Conservation (phyloP, 768 basidiomycete species). For the Boletus edulis region DNA sequence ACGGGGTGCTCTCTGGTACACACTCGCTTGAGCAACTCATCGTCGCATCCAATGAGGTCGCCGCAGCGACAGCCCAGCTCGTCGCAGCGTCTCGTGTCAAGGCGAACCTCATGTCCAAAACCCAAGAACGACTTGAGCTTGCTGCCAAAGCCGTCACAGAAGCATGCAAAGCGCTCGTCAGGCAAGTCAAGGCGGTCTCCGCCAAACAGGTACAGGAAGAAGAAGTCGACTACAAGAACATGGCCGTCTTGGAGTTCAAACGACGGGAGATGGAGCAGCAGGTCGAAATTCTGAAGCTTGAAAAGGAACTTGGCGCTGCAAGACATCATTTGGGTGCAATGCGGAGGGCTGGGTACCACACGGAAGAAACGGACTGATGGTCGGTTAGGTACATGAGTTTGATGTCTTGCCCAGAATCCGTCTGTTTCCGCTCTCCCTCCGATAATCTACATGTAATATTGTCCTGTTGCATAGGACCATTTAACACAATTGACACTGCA, state of each 20-base stretch:
- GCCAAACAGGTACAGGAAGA: constrained; percentile 79
- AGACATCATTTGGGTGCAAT: constrained; percentile 79
- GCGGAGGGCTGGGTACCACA: constrained; percentile 88
- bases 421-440: constrained; percentile 9
- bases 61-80: constrained; percentile 94
- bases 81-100: constrained; percentile 99
- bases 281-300: constrained; percentile 95
- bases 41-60: constrained; percentile 99
- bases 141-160: constrained; percentile 98
- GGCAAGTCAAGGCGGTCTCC: constrained; percentile 93
- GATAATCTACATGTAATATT: constrained; percentile 28
- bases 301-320: constrained; percentile 91
- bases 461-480: constrained; percentile 4
- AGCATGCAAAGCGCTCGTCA: constrained; percentile 94
- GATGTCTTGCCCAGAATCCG: not conserved
- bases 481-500: not conserved
- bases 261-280: constrained; percentile 98
- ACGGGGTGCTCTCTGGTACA: constrained; percentile 94
- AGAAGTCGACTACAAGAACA: constrained; percentile 81
- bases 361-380: constrained; percentile 70
- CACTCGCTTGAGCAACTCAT: constrained; percentile 98
- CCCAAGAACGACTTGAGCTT: constrained; percentile 92
- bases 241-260: constrained; percentile 96
- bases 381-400: not conserved
- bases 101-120: constrained; percentile 97